Evolutionary conservation across 2,329 filamentous ascomycete genomes (phyloP), one percentile per base, ranked within the genome.

Genomic region (Cladosporium sp.): DNA sequence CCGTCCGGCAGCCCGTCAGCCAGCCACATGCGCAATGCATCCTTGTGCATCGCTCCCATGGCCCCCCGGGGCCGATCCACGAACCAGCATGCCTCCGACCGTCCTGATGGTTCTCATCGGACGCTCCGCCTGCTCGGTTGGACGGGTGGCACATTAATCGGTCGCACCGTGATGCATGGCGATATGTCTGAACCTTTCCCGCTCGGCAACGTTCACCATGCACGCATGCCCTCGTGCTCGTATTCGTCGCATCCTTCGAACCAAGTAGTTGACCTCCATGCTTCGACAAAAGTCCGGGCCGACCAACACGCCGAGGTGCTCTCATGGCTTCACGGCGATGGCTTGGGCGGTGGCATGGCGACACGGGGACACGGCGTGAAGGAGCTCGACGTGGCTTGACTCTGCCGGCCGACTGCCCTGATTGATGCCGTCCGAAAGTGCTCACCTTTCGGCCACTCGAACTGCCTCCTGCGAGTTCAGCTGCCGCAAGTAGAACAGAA

Each of bases 11-110:
- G 32, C 32, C 42, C 27, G 45, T 41, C 45, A 48, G 45, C 45
- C 45, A 48, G 45, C 37, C 45, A 48, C 45, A 41, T 40, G 45
- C 37, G 45, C 43, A 47, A 39, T 39, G 38, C 27, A 41, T 15
- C 37, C 43, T 24, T 48, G 22, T 34, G 12, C n/a, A n/a, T n/a
- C n/a, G 15, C 22, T 6, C 8, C 17, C 5, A 32, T 32, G 43
- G 20, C 37, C 27, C 27, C 37, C 27, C 37, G 3, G 45, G 36
- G 37, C 37, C 29, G 45, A 48, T 48, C 45, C 19, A 48, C 45
- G 29, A 48, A 22, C 24, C 44, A 40, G 44, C 44, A 34, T 36
- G 44, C 44, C 45, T 40, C 24, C 13, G 20, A 13, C 45, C 45
- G 45, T 7, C 13, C 32, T 17, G 15, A 17, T n/a, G 32, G 32